Evolutionary conservation across 1,139 yeast genomes (phyloP).

Genomic region (Nakaseomyces glabratus): DNA sequence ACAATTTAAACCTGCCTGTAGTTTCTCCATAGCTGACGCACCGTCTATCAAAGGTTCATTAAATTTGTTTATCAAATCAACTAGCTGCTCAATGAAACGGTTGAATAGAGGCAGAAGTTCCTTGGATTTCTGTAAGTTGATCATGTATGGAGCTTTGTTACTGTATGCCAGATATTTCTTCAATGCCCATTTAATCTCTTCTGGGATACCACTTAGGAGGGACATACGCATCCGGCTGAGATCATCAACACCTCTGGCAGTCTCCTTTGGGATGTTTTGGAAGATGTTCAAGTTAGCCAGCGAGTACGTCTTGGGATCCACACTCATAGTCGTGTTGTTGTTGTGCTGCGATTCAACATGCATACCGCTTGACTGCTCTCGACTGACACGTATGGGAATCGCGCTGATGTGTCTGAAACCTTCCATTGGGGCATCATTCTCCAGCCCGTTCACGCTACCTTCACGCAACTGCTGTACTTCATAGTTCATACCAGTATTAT

Average conservation of each 20-base stretch:
- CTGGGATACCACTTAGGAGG: conserved; percentile 43
- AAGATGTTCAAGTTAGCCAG: conserved; percentile 27
- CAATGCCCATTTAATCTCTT: conserved; percentile 52
- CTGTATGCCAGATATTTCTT: conserved; percentile 33
- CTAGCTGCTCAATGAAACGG: conserved; percentile 17
- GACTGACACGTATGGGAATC: conserved; percentile 24
- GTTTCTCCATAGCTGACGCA: conserved; percentile 12
- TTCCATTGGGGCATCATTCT: no score
- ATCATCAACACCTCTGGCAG: conserved; percentile 44
- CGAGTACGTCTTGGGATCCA: conserved; percentile 24
- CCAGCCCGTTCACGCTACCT: no score
- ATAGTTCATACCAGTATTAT: no score
- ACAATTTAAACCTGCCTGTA: conserved; percentile 28
- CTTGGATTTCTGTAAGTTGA: conserved; percentile 24
- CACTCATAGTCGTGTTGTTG: conserved; percentile 1
- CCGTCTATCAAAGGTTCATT: conserved; percentile 21
- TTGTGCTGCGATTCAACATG: conserved; percentile 1
- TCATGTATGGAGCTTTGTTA: conserved; percentile 31
- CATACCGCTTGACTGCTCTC: conserved; percentile 26
- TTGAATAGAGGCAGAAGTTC: conserved; percentile 25
- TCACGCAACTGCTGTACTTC: no score
- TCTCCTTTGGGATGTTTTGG: conserved; percentile 28
- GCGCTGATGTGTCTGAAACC: conserved; percentile 23
- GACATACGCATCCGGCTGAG: conserved; percentile 51
- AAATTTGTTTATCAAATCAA: conserved; percentile 21